Evolutionary conservation across 2,329 filamentous ascomycete species (phyloP), one percentile per base, ranked within the genome.

Genomic region (Pestalotiopsis sp.): DNA sequence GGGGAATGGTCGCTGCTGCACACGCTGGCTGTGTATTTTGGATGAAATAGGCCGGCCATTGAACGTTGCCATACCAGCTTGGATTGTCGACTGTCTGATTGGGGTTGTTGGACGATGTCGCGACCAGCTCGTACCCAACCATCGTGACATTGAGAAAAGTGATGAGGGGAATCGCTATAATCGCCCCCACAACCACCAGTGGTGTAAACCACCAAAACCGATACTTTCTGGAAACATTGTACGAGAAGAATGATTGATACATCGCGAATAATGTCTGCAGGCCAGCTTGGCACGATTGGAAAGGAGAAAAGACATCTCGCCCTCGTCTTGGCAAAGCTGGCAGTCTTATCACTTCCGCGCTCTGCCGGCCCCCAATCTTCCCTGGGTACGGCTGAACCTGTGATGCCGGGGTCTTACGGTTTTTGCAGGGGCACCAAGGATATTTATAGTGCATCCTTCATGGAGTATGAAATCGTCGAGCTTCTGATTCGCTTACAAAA

Each of bases 201-300:
- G 73, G 73, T 12, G 71, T 73, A 31, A 73, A 60, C 73, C 73
- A 74, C 27, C 45, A 64, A 52, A 71, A 73, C 0, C 69, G 70
- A 57, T 73, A 74, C 12, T 60, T 17, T 27, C 70, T 64, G 3
- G 65, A 70, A 13, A 71, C 20, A 17, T 62, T 66, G 38, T 72
- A 73, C 3, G 70, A 70, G 59, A 72, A 71, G 38, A 64, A 69
- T 41, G 61, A 64, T n/a, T 49, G 6, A 14, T 64, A 13, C 39
- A 64, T 64, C 23, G 56, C 20, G 14, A 9, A 11, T 2, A 36
- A n/a, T n/a, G n/a, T 7, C 4, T n/a, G n/a, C 41, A 49, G n/a
- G 31, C 4, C 13, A 5, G 1, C 41, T 49, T 5, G 14, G 14
- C 41, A 49, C 12, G 14, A 49, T 14, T 14, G 14, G n/a, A 9